These are phyloP conservation scores for Mangifera indica DNA, from an alignment of 345 rosid species.

Conservation along the genomic window DNA sequence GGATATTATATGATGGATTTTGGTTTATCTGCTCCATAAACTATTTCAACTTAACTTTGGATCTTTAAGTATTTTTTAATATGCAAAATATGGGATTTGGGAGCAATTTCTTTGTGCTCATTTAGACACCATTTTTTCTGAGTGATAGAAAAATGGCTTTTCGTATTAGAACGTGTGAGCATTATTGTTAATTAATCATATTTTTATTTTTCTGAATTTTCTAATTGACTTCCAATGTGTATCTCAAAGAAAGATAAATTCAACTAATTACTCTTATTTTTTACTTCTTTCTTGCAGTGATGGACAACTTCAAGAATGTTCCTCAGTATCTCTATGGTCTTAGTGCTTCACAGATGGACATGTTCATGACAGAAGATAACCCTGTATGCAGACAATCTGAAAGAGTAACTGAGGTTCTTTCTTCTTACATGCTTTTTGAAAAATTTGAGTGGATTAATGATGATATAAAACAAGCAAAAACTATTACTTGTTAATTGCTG, in stretches of 20 bases:
- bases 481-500: not conserved
- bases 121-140: not conserved
- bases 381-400: conserved; percentile 61
- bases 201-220: not conserved
- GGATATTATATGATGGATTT: too few species aligned
- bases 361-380: conserved; percentile 90
- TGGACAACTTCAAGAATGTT: conserved; percentile 76
- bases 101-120: not conserved
- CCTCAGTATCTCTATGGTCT: conserved; percentile 83
- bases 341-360: conserved; percentile 71
- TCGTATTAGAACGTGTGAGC: not conserved
- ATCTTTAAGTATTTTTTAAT: too few species aligned
- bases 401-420: conserved; percentile 64
- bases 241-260: not conserved
- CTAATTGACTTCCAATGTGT: not conserved
- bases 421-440: conserved; percentile 17
- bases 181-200: not conserved
- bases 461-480: conserved; percentile 1
- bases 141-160: not conserved
- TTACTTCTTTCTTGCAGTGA: conserved; percentile 45
- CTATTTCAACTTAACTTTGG: too few species aligned
- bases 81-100: not conserved
- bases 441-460: conserved; percentile 6
- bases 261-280: conserved; percentile 5
- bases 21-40: too few species aligned